Evolutionary conservation across 345 rosid species (phyloP), one percentile per base, ranked within the genome.

Genomic region (Brassica rapa): DNA sequence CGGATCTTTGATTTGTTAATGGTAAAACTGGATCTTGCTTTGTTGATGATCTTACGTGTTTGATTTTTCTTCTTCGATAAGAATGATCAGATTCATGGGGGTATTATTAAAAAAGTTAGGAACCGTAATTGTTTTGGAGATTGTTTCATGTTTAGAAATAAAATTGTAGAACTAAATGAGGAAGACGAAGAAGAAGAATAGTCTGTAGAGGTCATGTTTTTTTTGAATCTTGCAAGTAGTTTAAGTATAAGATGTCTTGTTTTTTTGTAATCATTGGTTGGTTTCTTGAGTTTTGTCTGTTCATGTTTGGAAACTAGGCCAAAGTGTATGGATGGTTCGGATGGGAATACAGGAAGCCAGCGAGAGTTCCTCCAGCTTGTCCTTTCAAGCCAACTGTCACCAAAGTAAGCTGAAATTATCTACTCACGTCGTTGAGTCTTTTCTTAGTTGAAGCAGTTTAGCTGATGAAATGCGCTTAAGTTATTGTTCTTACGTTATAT

Each of bases 261-360:
- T 41, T n/a, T 21, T 6, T 39, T n/a, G 23, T 11, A 6, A 70
- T 46, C 43, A 43, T 12, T 53, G 59, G 56, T 35, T 60, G 35
- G 56, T 15, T 66, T 77, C 3, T 24, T 67, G 29, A 24, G 70
- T 51, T 30, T 21, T 69, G 30, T 30, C 1, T 62, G 62, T 53
- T 19, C 64, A 46, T 46, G 53, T 0, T n/a, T 49, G 56, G 5
- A 49, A 70, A 57, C 46, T 65, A 94, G 99, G 96, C 80, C 4
- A 95, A 87, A 81, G 63, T 95, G 29, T 93, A 91, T 66, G 78
- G 83, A 4, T 84, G 86, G 74, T 78, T 93, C 12, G 99, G 99
- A 19, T 95, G 99, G 98, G 99, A 95, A 73, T 95, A 91, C 84
- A 86, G 92, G 86, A 95, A 88, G 71, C 98, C 98, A 51, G 94